A percentile compares a stretch with the other conserved stretches of the same genome.
Conservation (phyloP, 2,329 filamentous ascomycete genomes). For the Phoma sp. region DNA sequence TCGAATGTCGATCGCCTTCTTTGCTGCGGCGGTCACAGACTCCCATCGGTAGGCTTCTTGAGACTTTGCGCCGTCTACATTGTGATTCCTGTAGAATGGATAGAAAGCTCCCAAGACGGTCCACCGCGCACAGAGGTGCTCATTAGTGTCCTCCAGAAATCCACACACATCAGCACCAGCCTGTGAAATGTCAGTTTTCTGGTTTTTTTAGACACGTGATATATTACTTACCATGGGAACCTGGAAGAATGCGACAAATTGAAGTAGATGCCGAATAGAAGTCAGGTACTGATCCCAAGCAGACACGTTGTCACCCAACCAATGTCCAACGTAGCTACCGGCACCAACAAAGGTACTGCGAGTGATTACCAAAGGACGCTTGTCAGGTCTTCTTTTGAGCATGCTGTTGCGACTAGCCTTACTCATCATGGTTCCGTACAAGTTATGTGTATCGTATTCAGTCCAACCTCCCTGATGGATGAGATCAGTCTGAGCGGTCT, state of each 20-base stretch:
- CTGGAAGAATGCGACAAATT: constrained; percentile 56
- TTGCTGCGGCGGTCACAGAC: constrained; percentile 68
- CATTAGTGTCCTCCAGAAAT: constrained; percentile 69
- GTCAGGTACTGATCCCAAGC: constrained; percentile 53
- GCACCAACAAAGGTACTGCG: constrained; percentile 79
- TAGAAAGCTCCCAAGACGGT: constrained; percentile 73
- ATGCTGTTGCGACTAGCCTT: constrained; percentile 69
- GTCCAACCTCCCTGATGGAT: constrained; percentile 70
- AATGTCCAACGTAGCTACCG: constrained; percentile 65
- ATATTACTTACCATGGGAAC: constrained; percentile 48
- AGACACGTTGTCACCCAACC: constrained; percentile 62
- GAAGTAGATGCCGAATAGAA: constrained; percentile 50
- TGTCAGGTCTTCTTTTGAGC: constrained; percentile 67
- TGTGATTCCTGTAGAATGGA: constrained; percentile 78
- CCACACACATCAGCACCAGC: constrained; percentile 73
- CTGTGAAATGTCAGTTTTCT: constrained; percentile 11
- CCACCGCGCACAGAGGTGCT: constrained; percentile 76
- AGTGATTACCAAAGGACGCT: constrained; percentile 75
- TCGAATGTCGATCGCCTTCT: constrained; percentile 71
- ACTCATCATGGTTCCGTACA: constrained; percentile 80
- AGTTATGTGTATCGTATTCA: constrained; percentile 77
- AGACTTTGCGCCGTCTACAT: constrained; percentile 64
- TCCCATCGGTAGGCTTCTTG: constrained; percentile 66
- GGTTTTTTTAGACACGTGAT: background rate
- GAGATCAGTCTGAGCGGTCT: constrained; percentile 69